Evolutionary conservation across 2,329 filamentous ascomycete species (phyloP).

Genomic region (Aspergillus transmontanensis): DNA sequence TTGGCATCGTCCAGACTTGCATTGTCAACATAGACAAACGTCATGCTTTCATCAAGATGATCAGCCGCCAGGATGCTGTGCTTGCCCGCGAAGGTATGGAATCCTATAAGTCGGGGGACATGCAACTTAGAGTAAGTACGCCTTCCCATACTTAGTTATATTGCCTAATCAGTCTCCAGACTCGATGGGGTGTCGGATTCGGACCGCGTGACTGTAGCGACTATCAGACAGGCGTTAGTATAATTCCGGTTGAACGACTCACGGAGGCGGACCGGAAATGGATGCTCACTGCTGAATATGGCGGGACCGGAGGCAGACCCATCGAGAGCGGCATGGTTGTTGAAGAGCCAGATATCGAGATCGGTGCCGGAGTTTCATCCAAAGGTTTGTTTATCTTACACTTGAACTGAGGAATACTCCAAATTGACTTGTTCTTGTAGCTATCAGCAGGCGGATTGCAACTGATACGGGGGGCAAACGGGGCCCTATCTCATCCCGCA

Average conservation of each 20-base stretch:
- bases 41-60: conserved; percentile 99
- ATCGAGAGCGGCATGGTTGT: conserved; percentile 85
- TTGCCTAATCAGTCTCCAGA: conserved; percentile 56
- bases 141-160: neutral
- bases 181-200: conserved; percentile 96
- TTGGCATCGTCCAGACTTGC: conserved; percentile 89
- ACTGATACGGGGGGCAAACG: conserved; percentile 54
- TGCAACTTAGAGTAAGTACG: conserved; percentile 68
- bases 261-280: conserved; percentile 97
- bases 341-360: conserved; percentile 98
- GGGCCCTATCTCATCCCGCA: conserved; percentile 51
- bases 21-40: conserved; percentile 98
- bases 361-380: conserved; percentile 93
- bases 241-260: conserved; percentile 88
- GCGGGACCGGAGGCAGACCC: conserved; percentile 80
- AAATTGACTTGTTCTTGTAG: conserved; percentile 31
- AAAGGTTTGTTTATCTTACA: conserved; percentile 61
- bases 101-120: conserved; percentile 69
- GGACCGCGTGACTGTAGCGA: conserved; percentile 96
- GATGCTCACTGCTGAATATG: conserved; percentile 91
- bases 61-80: conserved; percentile 82
- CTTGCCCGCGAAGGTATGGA: conserved; percentile 87
- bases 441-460: conserved; percentile 55
- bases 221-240: conserved; percentile 85
- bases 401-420: neutral